Conservation (phyloP, 1,139 yeast genomes). For the Suhomyces yuchorum region DNA sequence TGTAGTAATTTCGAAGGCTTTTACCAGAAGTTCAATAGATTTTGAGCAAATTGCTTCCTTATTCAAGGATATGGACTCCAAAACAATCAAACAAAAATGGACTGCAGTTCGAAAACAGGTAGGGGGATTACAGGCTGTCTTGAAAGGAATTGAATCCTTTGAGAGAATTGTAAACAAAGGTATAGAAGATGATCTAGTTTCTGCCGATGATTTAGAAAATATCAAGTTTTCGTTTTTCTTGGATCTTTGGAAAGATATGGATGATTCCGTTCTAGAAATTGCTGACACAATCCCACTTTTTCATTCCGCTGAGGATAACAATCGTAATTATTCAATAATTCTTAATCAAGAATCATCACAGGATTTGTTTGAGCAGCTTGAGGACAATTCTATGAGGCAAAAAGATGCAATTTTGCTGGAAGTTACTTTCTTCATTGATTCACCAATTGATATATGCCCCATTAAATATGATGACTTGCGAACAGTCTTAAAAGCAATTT, state of each 20-base stretch:
- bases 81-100: conserved; percentile 61
- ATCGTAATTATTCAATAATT: conserved; percentile 28
- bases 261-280: conserved; percentile 32
- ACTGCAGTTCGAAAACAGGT: conserved; percentile 54
- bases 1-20: conserved; percentile 63
- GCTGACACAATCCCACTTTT: conserved; percentile 42
- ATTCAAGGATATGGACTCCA: conserved; percentile 39
- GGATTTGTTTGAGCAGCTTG: conserved; percentile 39
- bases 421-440: conserved; percentile 39
- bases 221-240: conserved; percentile 52
- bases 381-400: conserved; percentile 55
- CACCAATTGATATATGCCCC: conserved; percentile 17
- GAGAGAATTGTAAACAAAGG: conserved; percentile 56
- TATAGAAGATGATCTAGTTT: conserved; percentile 52
- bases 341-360: conserved; percentile 26
- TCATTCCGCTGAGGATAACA: conserved; percentile 30
- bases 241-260: conserved; percentile 59
- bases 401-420: conserved; percentile 49
- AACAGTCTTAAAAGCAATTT: conserved; percentile 55
- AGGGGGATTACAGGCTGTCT: conserved; percentile 56
- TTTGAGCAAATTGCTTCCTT: conserved; percentile 57
- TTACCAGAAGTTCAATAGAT: conserved; percentile 51
- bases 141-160: conserved; percentile 58
- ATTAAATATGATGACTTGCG: conserved; percentile 36
- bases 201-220: conserved; percentile 47